A percentile compares a stretch with the other conserved stretches of the same genome.
These are phyloP conservation scores for Fusarium denticulatum DNA, from an alignment of 2,329 filamentous ascomycete genomes.

Conservation along the genomic window DNA sequence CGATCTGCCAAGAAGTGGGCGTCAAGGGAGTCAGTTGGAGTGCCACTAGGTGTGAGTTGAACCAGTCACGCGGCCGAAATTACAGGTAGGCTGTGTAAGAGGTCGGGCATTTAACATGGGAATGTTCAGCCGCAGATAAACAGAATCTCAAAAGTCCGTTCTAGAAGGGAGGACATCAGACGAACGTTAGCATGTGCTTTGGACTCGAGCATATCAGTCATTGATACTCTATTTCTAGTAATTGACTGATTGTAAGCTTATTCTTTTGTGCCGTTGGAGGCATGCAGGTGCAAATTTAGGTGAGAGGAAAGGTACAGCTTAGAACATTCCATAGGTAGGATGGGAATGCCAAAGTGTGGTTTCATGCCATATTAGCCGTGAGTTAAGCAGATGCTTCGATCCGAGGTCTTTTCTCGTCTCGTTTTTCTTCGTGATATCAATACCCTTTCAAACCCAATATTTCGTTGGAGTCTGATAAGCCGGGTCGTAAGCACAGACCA, in stretches of 20 bases:
- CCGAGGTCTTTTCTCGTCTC: background rate
- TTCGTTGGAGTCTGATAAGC: background rate
- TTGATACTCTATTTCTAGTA: background rate
- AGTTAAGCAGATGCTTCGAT: background rate
- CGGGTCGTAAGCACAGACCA: background rate
- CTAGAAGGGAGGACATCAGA: background rate
- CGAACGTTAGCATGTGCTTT: background rate
- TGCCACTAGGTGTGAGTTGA: slow-evolving; percentile 19
- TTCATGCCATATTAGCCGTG: background rate
- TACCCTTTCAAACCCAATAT: background rate
- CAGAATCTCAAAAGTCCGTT: background rate
- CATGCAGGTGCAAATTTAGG: background rate
- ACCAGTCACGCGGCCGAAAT: slow-evolving; percentile 19
- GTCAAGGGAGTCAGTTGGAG: slow-evolving; percentile 15
- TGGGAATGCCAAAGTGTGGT: background rate
- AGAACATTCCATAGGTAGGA: background rate
- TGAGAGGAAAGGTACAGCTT: background rate
- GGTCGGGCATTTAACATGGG: background rate
- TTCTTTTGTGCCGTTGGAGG: background rate
- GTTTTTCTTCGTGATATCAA: background rate
- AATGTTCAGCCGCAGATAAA: slow-evolving; percentile 1
- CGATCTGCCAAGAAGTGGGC: slow-evolving; percentile 20
- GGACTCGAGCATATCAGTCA: background rate
- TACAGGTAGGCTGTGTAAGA: slow-evolving; percentile 17
- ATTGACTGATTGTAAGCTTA: background rate